Evolutionary conservation across 345 rosid genomes (phyloP).

Genomic region (Eucalyptus shirleyi): DNA sequence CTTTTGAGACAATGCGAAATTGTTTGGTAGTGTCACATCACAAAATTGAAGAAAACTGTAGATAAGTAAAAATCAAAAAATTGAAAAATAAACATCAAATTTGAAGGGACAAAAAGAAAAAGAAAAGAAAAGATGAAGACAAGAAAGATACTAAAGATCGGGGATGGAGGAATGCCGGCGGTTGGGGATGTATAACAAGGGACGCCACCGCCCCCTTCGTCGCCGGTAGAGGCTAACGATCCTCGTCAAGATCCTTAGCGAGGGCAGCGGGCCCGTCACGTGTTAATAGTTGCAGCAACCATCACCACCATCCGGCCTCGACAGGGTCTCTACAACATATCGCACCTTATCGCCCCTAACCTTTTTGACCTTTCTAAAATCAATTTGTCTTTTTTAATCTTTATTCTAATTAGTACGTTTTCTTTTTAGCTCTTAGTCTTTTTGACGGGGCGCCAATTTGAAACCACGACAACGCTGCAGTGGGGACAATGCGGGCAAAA

Average conservation of each 20-base stretch:
- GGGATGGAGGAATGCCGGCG: not conserved
- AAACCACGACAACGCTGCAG: not conserved
- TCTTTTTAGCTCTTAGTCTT: not conserved
- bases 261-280: not conserved
- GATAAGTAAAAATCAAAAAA: not conserved
- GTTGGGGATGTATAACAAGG: not conserved
- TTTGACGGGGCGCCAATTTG: not conserved
- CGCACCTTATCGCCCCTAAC: not conserved
- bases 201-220: not conserved
- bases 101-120: not conserved
- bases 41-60: not conserved
- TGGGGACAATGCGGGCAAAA: not conserved
- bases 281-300: not conserved
- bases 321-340: not conserved
- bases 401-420: not conserved
- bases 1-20: not conserved
- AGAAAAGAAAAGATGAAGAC: not conserved
- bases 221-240: not conserved
- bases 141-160: not conserved
- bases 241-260: not conserved
- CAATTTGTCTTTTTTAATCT: not conserved
- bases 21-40: not conserved
- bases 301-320: rapidly evolving
- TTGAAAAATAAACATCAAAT: not conserved
- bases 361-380: not conserved